Evolutionary conservation across 306 rosid species (phyloP).

Genomic region (Dryas octopetala): DNA sequence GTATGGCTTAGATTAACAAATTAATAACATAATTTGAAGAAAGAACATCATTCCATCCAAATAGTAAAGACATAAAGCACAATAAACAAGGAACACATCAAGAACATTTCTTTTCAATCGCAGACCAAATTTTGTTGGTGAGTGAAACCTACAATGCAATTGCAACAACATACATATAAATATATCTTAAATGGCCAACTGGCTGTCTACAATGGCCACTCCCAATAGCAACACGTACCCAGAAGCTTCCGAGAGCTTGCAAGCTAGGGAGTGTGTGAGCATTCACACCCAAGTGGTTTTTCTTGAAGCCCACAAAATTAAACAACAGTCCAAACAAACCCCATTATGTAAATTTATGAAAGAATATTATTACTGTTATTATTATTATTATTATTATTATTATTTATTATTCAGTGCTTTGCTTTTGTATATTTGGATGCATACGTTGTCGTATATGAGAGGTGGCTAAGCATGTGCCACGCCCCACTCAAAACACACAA

Average conservation of each 20-base stretch:
- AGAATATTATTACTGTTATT: constrained; percentile 14
- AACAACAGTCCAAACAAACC: constrained; percentile 10
- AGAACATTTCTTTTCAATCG: background rate
- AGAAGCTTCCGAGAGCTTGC: background rate
- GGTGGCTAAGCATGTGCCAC: constrained; percentile 71
- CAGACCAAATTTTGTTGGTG: background rate
- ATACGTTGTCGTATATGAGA: constrained; percentile 33
- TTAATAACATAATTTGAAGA: background rate
- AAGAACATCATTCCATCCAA: background rate
- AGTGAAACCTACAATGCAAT: background rate
- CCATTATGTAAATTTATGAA: background rate
- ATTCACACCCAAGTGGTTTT: background rate
- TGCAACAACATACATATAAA: background rate
- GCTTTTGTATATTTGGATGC: constrained; percentile 41
- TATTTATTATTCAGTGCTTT: constrained; percentile 30
- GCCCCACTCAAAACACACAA: constrained; percentile 27
- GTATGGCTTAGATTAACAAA: no score
- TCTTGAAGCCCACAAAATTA: background rate
- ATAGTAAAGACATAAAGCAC: background rate
- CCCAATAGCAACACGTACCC: background rate
- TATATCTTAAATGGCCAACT: background rate
- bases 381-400: no score
- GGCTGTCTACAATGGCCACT: background rate
- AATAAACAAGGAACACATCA: background rate
- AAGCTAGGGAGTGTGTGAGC: background rate